Percentiles rank a stretch among this genome's conserved stretches.
These are phyloP conservation scores for Brasenia schreberi DNA, from an alignment of 164 flowering plant genomes.

Conservation along the genomic window DNA sequence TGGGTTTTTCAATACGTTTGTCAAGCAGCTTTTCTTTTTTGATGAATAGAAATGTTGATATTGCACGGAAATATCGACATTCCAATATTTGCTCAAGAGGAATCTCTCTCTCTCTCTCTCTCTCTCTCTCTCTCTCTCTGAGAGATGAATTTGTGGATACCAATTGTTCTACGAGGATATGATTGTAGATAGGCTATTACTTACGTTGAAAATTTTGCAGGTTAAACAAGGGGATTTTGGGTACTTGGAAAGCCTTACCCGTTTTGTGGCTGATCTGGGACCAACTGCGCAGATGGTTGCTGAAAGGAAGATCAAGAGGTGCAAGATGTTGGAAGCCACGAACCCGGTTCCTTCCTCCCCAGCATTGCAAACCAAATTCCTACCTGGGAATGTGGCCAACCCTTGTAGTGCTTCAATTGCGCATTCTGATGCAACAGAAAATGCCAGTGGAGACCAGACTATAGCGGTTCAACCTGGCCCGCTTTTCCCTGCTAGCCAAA, in stretches of 20 bases:
- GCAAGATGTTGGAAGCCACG: not conserved
- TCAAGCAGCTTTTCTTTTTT: too few species aligned
- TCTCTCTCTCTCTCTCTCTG: too few species aligned
- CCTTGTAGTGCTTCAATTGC: not conserved
- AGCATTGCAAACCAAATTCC: not conserved
- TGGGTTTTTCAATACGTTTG: too few species aligned
- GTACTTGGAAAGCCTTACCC: constrained; percentile 44
- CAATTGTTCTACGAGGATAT: too few species aligned
- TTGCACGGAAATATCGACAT: too few species aligned
- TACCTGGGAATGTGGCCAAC: not conserved
- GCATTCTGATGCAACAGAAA: constrained; percentile 7
- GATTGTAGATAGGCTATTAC: too few species aligned
- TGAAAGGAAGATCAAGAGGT: constrained; percentile 22
- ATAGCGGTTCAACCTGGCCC: constrained; percentile 9
- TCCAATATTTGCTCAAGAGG: too few species aligned
- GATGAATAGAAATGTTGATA: too few species aligned
- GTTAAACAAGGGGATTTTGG: constrained; percentile 19
- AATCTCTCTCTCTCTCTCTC: too few species aligned
- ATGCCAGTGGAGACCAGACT: not conserved
- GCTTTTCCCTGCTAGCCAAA: constrained; percentile 4
- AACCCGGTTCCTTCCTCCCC: not conserved
- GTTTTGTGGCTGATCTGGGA: constrained; percentile 45
- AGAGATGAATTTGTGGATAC: too few species aligned
- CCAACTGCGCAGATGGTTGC: constrained; percentile 49
- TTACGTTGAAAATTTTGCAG: constrained; percentile 15